Conservation (phyloP, 148 eudicot species). For the Nepenthes mirabilis region DNA sequence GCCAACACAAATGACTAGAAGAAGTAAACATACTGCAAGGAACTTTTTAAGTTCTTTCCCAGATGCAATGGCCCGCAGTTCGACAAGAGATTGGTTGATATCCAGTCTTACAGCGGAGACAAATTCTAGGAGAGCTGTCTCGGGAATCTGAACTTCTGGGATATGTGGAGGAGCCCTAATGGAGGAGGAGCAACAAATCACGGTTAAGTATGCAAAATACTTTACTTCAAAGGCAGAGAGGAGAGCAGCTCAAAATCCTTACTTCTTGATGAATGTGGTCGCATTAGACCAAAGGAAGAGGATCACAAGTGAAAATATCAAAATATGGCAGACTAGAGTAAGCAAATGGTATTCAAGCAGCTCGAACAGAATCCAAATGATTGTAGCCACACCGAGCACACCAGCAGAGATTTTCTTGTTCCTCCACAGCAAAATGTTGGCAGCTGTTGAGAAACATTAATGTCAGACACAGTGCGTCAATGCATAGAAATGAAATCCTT, state of each 20-base stretch:
- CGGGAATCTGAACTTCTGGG: slow-evolving; percentile 59
- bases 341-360: slow-evolving; percentile 78
- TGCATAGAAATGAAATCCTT: no score
- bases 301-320: slow-evolving; percentile 46
- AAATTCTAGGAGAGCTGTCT: slow-evolving; percentile 58
- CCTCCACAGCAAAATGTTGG: slow-evolving; percentile 87
- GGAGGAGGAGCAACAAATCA: slow-evolving; percentile 2
- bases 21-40: slow-evolving; percentile 45
- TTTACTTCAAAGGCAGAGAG: neutral
- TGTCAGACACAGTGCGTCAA: neutral
- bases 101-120: slow-evolving; percentile 60
- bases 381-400: slow-evolving; percentile 67
- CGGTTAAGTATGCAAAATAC: neutral
- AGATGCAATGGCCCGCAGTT: slow-evolving; percentile 64
- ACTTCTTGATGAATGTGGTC: slow-evolving; percentile 75
- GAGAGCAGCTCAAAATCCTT: slow-evolving; percentile 10
- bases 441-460: slow-evolving; percentile 34
- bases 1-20: neutral
- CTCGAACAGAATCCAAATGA: slow-evolving; percentile 85
- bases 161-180: slow-evolving; percentile 74
- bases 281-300: slow-evolving; percentile 90
- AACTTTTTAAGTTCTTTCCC: slow-evolving; percentile 85
- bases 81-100: slow-evolving; percentile 51
- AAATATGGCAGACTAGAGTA: slow-evolving; percentile 65
- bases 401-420: slow-evolving; percentile 72